Conservation (phyloP, 148 eudicot species). For the Beta vulgaris region DNA sequence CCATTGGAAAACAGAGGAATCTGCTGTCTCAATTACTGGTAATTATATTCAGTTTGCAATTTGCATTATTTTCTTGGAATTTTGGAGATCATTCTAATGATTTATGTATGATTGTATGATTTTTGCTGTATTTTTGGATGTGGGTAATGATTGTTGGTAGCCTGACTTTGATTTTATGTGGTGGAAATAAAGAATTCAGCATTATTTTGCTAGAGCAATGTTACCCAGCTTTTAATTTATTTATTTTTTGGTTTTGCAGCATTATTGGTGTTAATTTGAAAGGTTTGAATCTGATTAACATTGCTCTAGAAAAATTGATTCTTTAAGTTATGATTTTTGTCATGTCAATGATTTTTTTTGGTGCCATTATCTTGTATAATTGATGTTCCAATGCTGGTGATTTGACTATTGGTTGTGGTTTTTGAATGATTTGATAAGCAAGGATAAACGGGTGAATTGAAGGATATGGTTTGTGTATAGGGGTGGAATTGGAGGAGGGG, state of each 20-base stretch:
- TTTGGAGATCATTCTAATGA: background rate
- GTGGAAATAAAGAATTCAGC: background rate
- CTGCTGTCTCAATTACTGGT: conserved; percentile 75
- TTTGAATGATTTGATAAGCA: background rate
- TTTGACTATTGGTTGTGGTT: background rate
- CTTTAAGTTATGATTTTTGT: too few species aligned
- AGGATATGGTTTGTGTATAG: background rate
- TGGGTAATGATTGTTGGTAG: background rate
- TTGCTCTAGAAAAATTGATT: too few species aligned
- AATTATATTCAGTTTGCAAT: background rate
- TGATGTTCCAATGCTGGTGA: background rate
- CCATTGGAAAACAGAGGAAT: conserved; percentile 69
- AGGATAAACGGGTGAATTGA: background rate
- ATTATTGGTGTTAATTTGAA: too few species aligned
- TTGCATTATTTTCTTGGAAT: background rate
- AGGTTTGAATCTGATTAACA: background rate
- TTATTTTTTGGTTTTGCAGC: too few species aligned
- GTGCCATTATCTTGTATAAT: background rate
- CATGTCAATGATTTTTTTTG: too few species aligned
- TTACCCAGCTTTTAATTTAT: too few species aligned
- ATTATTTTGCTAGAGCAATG: background rate
- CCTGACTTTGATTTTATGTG: background rate
- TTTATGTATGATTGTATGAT: background rate
- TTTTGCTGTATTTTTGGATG: background rate
- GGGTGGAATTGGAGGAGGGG: background rate